Evolutionary conservation across 2,329 filamentous ascomycete genomes (phyloP).

Genomic region (Berkeleyomyces rouxiae): DNA sequence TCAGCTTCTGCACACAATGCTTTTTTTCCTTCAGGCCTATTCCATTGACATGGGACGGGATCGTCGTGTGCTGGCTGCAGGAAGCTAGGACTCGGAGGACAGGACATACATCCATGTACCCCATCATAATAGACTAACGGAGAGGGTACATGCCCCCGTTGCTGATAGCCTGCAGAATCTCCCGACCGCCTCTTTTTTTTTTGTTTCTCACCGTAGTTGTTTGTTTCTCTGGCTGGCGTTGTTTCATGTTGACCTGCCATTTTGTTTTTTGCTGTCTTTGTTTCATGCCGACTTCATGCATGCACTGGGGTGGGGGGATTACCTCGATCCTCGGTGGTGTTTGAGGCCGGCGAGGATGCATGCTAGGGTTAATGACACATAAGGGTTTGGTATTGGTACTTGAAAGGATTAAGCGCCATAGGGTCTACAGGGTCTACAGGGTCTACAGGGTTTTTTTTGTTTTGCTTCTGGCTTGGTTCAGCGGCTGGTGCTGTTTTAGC

Average conservation of each 20-base stretch:
- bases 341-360: too few relatives aligned
- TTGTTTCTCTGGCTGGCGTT: neutral
- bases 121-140: neutral
- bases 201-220: neutral
- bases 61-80: neutral
- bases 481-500: neutral
- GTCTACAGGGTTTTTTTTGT: neutral
- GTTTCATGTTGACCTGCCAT: neutral
- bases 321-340: too few relatives aligned
- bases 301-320: too few relatives aligned
- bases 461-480: neutral
- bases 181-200: neutral
- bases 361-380: too few relatives aligned
- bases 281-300: neutral
- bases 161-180: neutral
- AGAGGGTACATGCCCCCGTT: neutral
- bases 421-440: neutral
- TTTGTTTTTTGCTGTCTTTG: neutral
- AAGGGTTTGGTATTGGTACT: neutral
- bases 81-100: too few relatives aligned
- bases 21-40: neutral
- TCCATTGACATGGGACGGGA: neutral
- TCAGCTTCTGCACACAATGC: neutral
- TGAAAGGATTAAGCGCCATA: neutral
- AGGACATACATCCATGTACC: neutral